phyloP scores from a whole-genome alignment of 2,329 filamentous ascomycete genomes.

The Trichoderma guizhouense region DNA sequence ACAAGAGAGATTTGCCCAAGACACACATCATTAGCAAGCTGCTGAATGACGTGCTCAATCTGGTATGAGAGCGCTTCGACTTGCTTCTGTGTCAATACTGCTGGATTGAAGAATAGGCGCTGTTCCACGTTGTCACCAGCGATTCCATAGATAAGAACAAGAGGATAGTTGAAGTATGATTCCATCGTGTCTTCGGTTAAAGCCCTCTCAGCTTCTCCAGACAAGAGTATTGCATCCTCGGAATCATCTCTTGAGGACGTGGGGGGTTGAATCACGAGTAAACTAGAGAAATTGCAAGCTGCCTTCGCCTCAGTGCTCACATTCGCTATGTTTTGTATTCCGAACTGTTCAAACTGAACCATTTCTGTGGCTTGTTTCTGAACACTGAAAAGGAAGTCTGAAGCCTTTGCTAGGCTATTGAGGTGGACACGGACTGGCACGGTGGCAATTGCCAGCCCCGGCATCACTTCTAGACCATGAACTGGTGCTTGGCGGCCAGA shows the following conservation, averaged over 20 bases:
- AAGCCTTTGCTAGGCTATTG: neutral
- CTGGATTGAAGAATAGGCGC: neutral
- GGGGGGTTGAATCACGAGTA: neutral
- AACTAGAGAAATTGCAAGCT: neutral
- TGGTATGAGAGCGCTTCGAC: neutral
- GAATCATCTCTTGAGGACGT: neutral
- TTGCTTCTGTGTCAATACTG: neutral
- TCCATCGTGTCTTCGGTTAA: neutral
- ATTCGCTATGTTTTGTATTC: slow-evolving; percentile 20
- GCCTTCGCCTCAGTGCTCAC: neutral
- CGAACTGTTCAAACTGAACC: slow-evolving; percentile 24
- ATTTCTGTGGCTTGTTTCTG: slow-evolving; percentile 20
- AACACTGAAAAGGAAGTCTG: slow-evolving; percentile 7
- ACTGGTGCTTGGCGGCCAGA: slow-evolving; percentile 22
- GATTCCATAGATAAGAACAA: neutral
- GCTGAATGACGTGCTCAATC: neutral
- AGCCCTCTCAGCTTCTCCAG: neutral
- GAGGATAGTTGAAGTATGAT: slow-evolving; percentile 9
- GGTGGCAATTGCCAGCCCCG: slow-evolving; percentile 18
- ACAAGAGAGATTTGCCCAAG: neutral
- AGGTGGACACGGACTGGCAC: slow-evolving; percentile 20
- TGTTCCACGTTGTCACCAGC: neutral
- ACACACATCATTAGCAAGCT: neutral
- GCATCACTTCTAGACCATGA: slow-evolving; percentile 17
- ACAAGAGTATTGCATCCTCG: neutral